Evolutionary conservation across 257 asterid genomes (phyloP).

Genomic region (Anisodus acutangulus): DNA sequence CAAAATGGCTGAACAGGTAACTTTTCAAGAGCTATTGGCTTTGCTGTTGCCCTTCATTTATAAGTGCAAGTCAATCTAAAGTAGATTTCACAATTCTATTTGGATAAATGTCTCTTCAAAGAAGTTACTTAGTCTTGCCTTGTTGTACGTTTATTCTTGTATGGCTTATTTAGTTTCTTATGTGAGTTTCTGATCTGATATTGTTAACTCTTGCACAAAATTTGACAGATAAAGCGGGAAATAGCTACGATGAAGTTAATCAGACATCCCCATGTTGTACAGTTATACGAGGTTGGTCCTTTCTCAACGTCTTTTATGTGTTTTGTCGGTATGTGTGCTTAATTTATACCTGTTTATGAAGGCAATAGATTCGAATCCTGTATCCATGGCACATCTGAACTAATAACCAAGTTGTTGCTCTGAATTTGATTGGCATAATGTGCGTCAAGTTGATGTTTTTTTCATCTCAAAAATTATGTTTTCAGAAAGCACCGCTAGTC

Average conservation of each 20-base stretch:
- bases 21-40: neutral
- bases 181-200: constrained; percentile 31
- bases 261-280: constrained; percentile 84
- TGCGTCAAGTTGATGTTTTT: neutral
- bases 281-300: constrained; percentile 65
- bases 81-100: neutral
- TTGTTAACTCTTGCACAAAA: constrained; percentile 6
- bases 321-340: neutral
- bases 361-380: neutral
- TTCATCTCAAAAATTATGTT: neutral
- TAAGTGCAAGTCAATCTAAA: neutral
- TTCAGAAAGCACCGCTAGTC: neutral
- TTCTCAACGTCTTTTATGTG: constrained; percentile 14
- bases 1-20: constrained; percentile 95
- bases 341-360: neutral
- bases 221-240: constrained; percentile 80
- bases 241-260: constrained; percentile 86
- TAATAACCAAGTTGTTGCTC: neutral
- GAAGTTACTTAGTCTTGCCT: neutral
- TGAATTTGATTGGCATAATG: neutral
- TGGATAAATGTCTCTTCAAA: neutral
- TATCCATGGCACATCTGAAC: neutral
- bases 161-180: neutral
- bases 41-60: neutral
- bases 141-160: neutral